Conservation (phyloP, 2,329 filamentous ascomycete genomes). For the Phaeosphaeria sp. region DNA sequence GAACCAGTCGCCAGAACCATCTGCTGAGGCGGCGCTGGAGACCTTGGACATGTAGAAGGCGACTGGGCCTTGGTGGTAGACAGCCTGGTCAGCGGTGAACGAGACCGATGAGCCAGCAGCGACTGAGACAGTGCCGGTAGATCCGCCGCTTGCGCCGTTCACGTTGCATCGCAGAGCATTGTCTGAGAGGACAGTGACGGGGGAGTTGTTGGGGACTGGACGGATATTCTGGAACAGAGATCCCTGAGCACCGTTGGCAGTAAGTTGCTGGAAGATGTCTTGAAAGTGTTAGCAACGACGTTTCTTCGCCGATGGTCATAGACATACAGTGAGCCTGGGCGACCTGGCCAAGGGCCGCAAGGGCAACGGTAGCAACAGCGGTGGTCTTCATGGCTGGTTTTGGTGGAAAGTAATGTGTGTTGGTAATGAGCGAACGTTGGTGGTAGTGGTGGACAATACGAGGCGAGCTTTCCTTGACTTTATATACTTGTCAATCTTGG, state of each 20-base stretch:
- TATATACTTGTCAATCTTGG: constrained; percentile 27
- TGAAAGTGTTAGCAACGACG: constrained; percentile 9
- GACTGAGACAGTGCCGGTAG: constrained; percentile 43
- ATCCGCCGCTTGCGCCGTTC: constrained; percentile 33
- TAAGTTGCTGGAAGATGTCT: constrained; percentile 50
- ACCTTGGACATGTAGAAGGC: constrained; percentile 50
- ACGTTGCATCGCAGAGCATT: constrained; percentile 48
- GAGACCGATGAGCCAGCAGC: constrained; percentile 43
- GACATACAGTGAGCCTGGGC: constrained; percentile 46
- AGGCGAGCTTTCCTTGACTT: constrained; percentile 10
- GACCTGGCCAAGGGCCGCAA: constrained; percentile 43
- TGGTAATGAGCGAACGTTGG: constrained; percentile 7
- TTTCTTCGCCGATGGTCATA: background rate
- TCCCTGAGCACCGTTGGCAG: constrained; percentile 45
- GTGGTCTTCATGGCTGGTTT: constrained; percentile 42
- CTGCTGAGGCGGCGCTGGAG: constrained; percentile 36
- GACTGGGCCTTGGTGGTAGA: constrained; percentile 49
- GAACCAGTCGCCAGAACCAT: constrained; percentile 49
- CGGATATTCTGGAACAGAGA: constrained; percentile 45
- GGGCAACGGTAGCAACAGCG: constrained; percentile 37
- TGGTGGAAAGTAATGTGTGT: constrained; percentile 1
- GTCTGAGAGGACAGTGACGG: constrained; percentile 41
- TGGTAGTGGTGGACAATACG: constrained; percentile 11
- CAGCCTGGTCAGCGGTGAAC: constrained; percentile 45
- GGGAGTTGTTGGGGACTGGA: constrained; percentile 49